Evolutionary conservation across 805 yeast species (phyloP), one percentile per base, ranked within the genome.

Genomic region (Wilhelminamyces savonicus): DNA sequence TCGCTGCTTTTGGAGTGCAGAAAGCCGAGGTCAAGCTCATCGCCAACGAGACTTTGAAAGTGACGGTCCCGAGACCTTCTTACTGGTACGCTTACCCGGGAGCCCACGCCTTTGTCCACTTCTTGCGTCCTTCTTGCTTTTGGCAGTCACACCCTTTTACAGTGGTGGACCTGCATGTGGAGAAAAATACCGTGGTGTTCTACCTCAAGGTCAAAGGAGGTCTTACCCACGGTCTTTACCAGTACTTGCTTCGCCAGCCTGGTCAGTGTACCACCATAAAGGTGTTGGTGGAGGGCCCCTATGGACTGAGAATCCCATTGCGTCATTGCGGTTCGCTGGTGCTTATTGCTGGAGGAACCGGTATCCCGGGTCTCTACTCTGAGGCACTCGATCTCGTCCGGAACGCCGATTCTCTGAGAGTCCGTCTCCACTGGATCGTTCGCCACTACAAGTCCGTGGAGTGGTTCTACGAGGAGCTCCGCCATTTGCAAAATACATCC

Each of bases 91-190:
- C 68, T 13, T 54, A 45, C 33, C 79, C 86, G 3, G 82, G 84
- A 17, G 60, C 70, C 11, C 74, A 58, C 48, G 74, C 68, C 1
- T 81, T 62, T 43, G 53, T 83, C 21, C 69, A 78, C 54, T 76
- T 81, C 49, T 38, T 78, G 34, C 57, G 71, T 25, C 62, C 69
- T 13, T 46, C 55, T 3, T 54, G 66, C 22, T 75, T 78, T 50
- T 78, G 79, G 77, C 85, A 81, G 49, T 72, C 81, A 4, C 87
- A 82, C 50, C 90, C 90, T 4, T 81, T 83, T 54, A 78, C 88
- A 1, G 52, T 73, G 5, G 56, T 72, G 27, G 66, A 66, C 28
- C 52, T 58, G 24, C 56, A 57, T 8, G 56, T 60, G 12, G 64
- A 74, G 21, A 56, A 66, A 33, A 52, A 61, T 26, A 69, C 69